Evolutionary conservation across 2,329 filamentous ascomycete genomes (phyloP), one percentile per base, ranked within the genome.

Genomic region (Aplosporella prunicola): DNA sequence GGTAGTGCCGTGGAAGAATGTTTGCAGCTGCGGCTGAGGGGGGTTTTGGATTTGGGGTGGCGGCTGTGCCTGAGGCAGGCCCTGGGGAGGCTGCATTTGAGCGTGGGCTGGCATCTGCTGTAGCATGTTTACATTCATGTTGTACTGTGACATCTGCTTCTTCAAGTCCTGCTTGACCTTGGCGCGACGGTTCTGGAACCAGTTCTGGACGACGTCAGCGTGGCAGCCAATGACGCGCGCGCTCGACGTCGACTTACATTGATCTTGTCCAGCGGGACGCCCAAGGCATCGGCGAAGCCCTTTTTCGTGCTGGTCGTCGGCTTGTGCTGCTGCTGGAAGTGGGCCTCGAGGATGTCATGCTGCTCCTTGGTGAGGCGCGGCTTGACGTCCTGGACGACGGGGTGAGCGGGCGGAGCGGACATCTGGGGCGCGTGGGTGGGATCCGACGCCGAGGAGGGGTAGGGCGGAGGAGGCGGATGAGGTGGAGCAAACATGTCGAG

Each of bases 131-230:
- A 36, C n/a, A 22, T 47, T 45, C 57, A 58, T 58, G 47, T 54
- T 55, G 43, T 51, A 49, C 13, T 34, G 32, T 8, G 32, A 27
- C 32, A 31, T 20, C 38, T 58, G 52, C 50, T 70, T 71, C 55
- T 69, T 69, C 33, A 58, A 51, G 49, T 71, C 67, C 45, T 71
- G 67, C 55, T 70, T 71, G 30, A 67, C 64, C 45, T 70, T 71
- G 37, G 67, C 67, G 43, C 67, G 51, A 32, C 67, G 63, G 47
- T 71, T 71, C 50, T 71, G 67, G 46, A 71, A 71, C 67, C 67
- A 71, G 47, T 71, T 71, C 67, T 70, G 45, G 39, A 13, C 13
- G 23, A 17, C 28, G 47, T 65, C 55, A 66, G 60, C 44, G 20
- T 22, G 34, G 35, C 50, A 17, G 16, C 13, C 32, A 14, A 11